Conservation (phyloP, 2,329 filamentous ascomycete genomes). For the Aureobasidium uvarum region DNA sequence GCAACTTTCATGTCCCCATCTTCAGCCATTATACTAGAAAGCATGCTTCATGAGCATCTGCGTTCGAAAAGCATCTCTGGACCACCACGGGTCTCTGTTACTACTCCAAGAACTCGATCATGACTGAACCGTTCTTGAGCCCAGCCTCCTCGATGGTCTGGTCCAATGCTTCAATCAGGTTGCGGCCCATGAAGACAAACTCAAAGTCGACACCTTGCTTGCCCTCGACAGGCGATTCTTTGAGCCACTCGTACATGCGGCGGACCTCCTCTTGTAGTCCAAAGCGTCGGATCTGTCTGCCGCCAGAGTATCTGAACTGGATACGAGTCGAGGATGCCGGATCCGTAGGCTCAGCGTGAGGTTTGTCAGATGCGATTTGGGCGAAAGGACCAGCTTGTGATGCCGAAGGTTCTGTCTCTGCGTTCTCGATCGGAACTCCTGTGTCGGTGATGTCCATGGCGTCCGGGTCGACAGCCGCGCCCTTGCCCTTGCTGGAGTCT, state of each 20-base stretch:
- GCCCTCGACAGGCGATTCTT: constrained; percentile 78
- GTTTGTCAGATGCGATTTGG: constrained; percentile 66
- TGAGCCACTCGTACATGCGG: constrained; percentile 94
- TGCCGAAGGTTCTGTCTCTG: constrained; percentile 34
- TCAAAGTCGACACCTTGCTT: constrained; percentile 80
- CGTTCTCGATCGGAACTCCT: constrained; percentile 28
- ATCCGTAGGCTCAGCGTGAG: constrained; percentile 76
- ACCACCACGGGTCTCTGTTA: neutral
- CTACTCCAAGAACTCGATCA: constrained; percentile 71
- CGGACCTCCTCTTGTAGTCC: constrained; percentile 70
- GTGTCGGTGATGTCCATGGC: constrained; percentile 37
- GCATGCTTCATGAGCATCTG: too few species aligned
- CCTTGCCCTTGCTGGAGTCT: constrained; percentile 49
- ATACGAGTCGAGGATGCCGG: constrained; percentile 77
- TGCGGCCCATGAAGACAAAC: constrained; percentile 81
- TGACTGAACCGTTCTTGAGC: constrained; percentile 88
- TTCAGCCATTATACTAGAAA: neutral
- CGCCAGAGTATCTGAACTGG: constrained; percentile 83
- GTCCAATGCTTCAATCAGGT: constrained; percentile 74
- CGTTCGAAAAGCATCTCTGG: neutral
- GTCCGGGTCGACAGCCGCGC: constrained; percentile 49
- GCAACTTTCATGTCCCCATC: neutral
- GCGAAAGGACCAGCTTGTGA: constrained; percentile 57
- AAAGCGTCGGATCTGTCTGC: constrained; percentile 86
- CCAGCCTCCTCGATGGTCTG: constrained; percentile 73